Percentiles rank a stretch among this genome's conserved stretches.
phyloP scores from a whole-genome alignment of 768 basidiomycete species.

The Nevesoporus exiguus region DNA sequence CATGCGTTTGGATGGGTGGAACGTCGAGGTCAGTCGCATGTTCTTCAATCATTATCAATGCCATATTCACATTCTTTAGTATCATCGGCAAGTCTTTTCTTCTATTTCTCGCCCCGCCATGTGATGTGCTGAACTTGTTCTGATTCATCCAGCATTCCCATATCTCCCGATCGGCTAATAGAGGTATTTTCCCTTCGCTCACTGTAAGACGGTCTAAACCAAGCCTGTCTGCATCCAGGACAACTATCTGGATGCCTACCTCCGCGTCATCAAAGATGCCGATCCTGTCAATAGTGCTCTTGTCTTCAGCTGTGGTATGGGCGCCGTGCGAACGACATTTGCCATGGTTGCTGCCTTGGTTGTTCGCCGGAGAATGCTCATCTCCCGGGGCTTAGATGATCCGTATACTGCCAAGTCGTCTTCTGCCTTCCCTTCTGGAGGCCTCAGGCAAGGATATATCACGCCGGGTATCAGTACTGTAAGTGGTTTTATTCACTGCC shows the following conservation, averaged over 20 bases:
- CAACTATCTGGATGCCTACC: conserved; percentile 94
- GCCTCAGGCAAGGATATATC: conserved; percentile 14
- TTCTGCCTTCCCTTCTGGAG: conserved; percentile 7
- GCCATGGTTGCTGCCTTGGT: conserved; percentile 95
- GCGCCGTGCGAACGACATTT: conserved; percentile 93
- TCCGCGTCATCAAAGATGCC: conserved; percentile 71
- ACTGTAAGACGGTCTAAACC: background rate
- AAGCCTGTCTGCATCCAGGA: conserved; percentile 45
- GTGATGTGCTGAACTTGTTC: conserved; percentile 10
- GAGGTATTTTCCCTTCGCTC: conserved; percentile 50
- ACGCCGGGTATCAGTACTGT: conserved; percentile 51
- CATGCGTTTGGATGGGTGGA: conserved; percentile 82
- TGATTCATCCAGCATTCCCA: conserved; percentile 68
- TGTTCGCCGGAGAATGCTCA: conserved; percentile 71
- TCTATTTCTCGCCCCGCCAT: background rate
- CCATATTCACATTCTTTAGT: conserved; percentile 40
- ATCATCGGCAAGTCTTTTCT: conserved; percentile 58
- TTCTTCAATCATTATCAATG: background rate
- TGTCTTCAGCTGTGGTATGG: conserved; percentile 96
- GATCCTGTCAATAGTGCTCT: conserved; percentile 80
- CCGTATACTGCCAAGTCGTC: conserved; percentile 58
- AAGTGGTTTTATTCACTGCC: conserved; percentile 12
- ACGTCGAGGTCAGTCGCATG: conserved; percentile 61
- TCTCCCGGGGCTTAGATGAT: conserved; percentile 64
- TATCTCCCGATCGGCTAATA: conserved; percentile 87